phyloP scores from a whole-genome alignment of 164 flowering plant species.

The Amborella trichopoda region DNA sequence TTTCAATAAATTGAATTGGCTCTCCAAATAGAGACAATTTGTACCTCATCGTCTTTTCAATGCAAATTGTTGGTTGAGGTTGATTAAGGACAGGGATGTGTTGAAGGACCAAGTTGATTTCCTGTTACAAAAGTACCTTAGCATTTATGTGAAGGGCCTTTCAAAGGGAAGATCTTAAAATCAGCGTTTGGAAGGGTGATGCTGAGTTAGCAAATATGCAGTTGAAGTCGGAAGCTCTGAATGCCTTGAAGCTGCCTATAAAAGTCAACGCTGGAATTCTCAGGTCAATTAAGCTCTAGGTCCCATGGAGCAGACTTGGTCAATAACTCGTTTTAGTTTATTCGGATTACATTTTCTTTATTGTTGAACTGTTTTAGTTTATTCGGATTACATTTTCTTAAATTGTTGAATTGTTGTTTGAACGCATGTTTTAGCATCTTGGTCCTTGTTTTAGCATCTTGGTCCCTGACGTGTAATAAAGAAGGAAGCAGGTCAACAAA shows the following conservation, averaged over 20 bases:
- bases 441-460: too few relatives aligned
- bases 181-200: constrained; percentile 97
- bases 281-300: constrained; percentile 93
- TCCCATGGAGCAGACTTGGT: constrained; percentile 99
- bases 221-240: constrained; percentile 97
- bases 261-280: constrained; percentile 98
- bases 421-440: too few relatives aligned
- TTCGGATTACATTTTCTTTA: constrained; percentile 72
- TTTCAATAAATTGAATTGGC: not conserved
- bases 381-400: too few relatives aligned
- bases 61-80: not conserved
- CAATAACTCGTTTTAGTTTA: constrained; percentile 92
- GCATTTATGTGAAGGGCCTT: constrained; percentile 82
- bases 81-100: constrained; percentile 26
- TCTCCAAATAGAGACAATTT: too few relatives aligned
- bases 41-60: not conserved
- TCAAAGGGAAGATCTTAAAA: constrained; percentile 91
- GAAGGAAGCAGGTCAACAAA: too few relatives aligned
- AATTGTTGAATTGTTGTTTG: too few relatives aligned
- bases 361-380: too few relatives aligned
- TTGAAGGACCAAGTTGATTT: constrained; percentile 96
- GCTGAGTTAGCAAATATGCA: constrained; percentile 96
- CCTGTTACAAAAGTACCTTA: constrained; percentile 78
- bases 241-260: constrained; percentile 92
- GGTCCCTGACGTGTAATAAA: too few relatives aligned